A percentile compares a stretch with the other conserved stretches of the same genome.
Conservation (phyloP, 1,284 basidiomycete genomes). For the Melampsora americana region DNA sequence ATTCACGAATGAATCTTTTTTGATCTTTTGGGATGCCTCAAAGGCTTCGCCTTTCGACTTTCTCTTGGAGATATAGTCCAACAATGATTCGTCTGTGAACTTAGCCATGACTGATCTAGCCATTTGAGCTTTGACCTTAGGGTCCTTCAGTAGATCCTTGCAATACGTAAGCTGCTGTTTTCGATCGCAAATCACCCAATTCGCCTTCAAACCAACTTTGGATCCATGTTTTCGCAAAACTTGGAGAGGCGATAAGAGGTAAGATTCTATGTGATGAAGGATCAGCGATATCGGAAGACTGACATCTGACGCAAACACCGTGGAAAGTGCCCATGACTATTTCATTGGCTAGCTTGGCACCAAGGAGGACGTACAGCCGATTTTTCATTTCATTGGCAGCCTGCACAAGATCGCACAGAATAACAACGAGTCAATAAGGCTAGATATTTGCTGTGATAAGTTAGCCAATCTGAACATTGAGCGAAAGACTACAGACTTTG, state of each 20-base stretch:
- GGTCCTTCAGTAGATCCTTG: slow-evolving; percentile 64
- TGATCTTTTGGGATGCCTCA: slow-evolving; percentile 49
- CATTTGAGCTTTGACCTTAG: slow-evolving; percentile 59
- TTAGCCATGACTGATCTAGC: slow-evolving; percentile 3
- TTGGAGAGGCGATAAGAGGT: slow-evolving; percentile 66
- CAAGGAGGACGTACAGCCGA: slow-evolving; percentile 69
- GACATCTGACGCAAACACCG: slow-evolving; percentile 67
- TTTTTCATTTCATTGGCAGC: slow-evolving; percentile 83
- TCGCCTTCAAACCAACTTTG: neutral
- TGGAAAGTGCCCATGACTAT: slow-evolving; percentile 76
- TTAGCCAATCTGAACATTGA: slow-evolving; percentile 59
- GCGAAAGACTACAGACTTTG: slow-evolving; percentile 55
- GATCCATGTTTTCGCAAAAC: slow-evolving; percentile 5
- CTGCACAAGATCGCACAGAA: slow-evolving; percentile 67
- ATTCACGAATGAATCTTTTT: slow-evolving; percentile 43
- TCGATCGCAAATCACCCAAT: slow-evolving; percentile 12
- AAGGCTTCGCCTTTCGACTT: slow-evolving; percentile 70
- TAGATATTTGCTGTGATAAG: slow-evolving; percentile 69
- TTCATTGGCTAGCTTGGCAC: slow-evolving; percentile 62
- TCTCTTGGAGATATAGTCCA: slow-evolving; percentile 71
- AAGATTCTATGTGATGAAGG: slow-evolving; percentile 72
- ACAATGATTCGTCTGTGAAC: slow-evolving; percentile 55
- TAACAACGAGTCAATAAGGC: too few relatives aligned
- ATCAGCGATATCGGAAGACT: slow-evolving; percentile 65
- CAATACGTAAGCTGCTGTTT: slow-evolving; percentile 55